These are phyloP conservation scores for Citrullus amarus DNA, from an alignment of 306 rosid species.

Conservation along the genomic window DNA sequence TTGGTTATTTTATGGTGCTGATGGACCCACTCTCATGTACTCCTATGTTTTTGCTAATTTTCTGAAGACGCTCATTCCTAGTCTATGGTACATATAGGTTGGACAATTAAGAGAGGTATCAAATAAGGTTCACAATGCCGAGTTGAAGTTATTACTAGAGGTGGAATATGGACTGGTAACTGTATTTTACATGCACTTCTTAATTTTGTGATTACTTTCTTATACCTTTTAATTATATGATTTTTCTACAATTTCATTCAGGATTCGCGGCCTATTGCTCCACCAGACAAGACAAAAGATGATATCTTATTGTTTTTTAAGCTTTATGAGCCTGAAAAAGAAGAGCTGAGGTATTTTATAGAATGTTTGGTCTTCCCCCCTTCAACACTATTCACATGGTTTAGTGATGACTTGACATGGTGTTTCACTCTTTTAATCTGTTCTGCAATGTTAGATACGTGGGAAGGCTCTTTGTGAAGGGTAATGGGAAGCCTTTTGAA, in stretches of 20 bases:
- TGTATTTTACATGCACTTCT: conserved; percentile 4
- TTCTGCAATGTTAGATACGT: conserved; percentile 40
- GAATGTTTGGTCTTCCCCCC: conserved; percentile 1
- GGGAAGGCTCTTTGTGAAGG: conserved; percentile 79
- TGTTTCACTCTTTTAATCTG: conserved; percentile 5
- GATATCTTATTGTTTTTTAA: conserved; percentile 80
- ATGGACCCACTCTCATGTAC: background rate
- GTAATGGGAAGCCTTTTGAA: conserved; percentile 64
- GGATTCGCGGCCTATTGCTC: conserved; percentile 52
- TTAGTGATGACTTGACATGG: conserved; percentile 13
- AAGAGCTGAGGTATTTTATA: conserved; percentile 56
- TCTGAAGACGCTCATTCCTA: conserved; percentile 11
- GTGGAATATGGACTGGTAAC: conserved; percentile 62
- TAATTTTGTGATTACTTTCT: conserved; percentile 3
- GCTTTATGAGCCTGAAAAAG: conserved; percentile 75
- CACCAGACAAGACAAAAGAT: conserved; percentile 64
- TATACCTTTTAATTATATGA: background rate
- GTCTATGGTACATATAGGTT: conserved; percentile 32
- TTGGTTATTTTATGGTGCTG: background rate
- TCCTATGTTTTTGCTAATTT: background rate
- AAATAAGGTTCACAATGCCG: conserved; percentile 59
- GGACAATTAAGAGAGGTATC: conserved; percentile 70
- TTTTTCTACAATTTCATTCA: conserved; percentile 21
- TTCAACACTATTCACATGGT: background rate
- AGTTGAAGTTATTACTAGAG: conserved; percentile 67